phyloP scores from a whole-genome alignment of 495 filamentous ascomycete genomes.

The Pseudoneurospora amorphoporcata region DNA sequence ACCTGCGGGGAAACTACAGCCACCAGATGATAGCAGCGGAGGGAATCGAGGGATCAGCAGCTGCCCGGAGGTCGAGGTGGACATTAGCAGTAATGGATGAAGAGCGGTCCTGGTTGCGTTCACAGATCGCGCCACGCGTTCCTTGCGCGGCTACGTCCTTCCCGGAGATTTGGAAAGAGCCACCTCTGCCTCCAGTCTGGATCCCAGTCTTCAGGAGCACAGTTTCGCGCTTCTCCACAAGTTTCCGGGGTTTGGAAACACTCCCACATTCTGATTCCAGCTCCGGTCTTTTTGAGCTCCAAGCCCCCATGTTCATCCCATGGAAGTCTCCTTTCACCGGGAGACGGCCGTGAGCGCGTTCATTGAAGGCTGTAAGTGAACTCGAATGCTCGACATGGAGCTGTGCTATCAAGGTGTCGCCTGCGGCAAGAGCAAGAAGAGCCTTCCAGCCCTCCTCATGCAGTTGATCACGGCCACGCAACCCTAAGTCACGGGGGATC shows the following conservation, averaged over 20 bases:
- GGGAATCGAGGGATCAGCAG: not conserved
- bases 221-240: not conserved
- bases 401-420: not conserved
- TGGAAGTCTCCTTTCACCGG: not conserved
- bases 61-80: not conserved
- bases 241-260: not conserved
- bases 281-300: not conserved
- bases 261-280: not conserved
- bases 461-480: not conserved
- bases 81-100: too few relatives aligned
- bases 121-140: not conserved
- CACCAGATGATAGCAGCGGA: not conserved
- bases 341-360: not conserved
- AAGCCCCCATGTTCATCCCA: not conserved
- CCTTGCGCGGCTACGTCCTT: not conserved
- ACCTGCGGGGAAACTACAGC: not conserved
- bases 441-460: not conserved
- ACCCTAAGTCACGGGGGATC: not conserved
- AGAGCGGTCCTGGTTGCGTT: not conserved
- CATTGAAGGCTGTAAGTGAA: not conserved
- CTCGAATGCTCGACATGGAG: too few relatives aligned
- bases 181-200: not conserved
- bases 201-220: not conserved
- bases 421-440: not conserved
- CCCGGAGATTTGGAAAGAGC: not conserved